These are phyloP conservation scores for Shiraia bambusicola DNA, from an alignment of 2,329 filamentous ascomycete species.

Conservation along the genomic window DNA sequence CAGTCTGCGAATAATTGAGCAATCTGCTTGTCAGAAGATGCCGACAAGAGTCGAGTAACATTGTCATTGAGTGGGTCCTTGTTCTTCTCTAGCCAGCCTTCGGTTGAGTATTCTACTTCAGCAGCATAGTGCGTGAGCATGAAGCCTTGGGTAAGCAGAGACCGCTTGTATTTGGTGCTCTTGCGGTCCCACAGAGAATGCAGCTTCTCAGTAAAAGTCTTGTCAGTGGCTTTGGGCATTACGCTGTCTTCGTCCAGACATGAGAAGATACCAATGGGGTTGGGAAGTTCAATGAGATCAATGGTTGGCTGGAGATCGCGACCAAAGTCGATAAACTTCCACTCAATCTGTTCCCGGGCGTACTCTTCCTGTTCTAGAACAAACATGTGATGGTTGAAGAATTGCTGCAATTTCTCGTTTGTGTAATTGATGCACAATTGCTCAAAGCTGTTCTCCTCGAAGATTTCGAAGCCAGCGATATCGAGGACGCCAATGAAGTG, in stretches of 20 bases:
- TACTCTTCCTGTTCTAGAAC: slow-evolving; percentile 98
- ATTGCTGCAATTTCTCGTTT: slow-evolving; percentile 98
- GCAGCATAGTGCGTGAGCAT: slow-evolving; percentile 96
- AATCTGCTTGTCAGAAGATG: slow-evolving; percentile 79
- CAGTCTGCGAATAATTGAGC: slow-evolving; percentile 86
- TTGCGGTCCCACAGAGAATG: slow-evolving; percentile 96
- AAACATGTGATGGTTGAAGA: slow-evolving; percentile 99
- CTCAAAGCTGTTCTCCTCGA: slow-evolving; percentile 98
- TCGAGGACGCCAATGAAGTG: slow-evolving; percentile 97
- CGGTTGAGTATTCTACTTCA: slow-evolving; percentile 94
- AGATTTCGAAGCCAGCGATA: slow-evolving; percentile 99
- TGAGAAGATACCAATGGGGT: slow-evolving; percentile 98
- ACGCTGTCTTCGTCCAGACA: slow-evolving; percentile 97
- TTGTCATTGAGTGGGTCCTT: slow-evolving; percentile 99
- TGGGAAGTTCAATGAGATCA: slow-evolving; percentile 91
- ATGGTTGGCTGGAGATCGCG: slow-evolving; percentile 97
- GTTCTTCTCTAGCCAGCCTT: slow-evolving; percentile 97
- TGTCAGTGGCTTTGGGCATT: slow-evolving; percentile 98
- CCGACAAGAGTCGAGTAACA: slow-evolving; percentile 81
- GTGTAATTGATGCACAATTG: slow-evolving; percentile 99
- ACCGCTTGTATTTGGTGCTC: slow-evolving; percentile 86
- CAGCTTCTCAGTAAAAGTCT: slow-evolving; percentile 96
- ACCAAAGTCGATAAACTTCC: slow-evolving; percentile 99
- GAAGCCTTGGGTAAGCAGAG: slow-evolving; percentile 86
- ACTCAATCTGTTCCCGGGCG: slow-evolving; percentile 94